Evolutionary conservation across 768 basidiomycete genomes (phyloP), one percentile per base, ranked within the genome.

Genomic region (Naganishia kalamii): DNA sequence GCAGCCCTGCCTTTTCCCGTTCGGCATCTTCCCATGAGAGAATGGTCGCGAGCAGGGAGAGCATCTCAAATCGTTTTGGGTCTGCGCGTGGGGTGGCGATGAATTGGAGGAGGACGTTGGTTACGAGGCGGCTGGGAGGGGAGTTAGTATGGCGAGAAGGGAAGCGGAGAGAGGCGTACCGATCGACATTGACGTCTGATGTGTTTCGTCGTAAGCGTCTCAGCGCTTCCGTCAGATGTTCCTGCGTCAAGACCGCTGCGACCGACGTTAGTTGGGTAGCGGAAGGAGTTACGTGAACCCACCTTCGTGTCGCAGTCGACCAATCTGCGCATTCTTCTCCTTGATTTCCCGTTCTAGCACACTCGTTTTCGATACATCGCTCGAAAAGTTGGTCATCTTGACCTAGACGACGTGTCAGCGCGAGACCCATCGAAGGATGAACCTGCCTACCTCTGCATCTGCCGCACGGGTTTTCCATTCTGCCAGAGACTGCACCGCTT

Each of bases 221-320:
- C n/a, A 99, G 84, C 3, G 96, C 96, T 78, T 98, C 94, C 72
- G 92, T 96, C 12, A 99, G 82, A 72, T 99, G 96, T 74, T 98
- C 96, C 70, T 98, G 98, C 75, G 93, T 86, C 65, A 97, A 94
- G 15, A 99, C 92, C 57, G 88, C 94, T 94, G 69, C n/a, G 33
- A 52, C n/a, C 2, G 17, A 15, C 37, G 3, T 19, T 27, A 12
- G 12, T 23, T 30, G 27, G 23, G 54, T 3, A 5, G 37, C 7
- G 0, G 23, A 1, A 1, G 13, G 23, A 21, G 23, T 30, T 4
- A 51, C 54, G 41, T 23, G 17, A 41, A 76, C 80, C 35, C 68
- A 92, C 93, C 86, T 84, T 99, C 94, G 71, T 98, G 94, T 50
- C 93, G 84, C 64, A 97, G 82, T 77, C 98, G 98, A 50, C 88